Conservation (phyloP, 345 rosid species). For the Lagerstroemia speciosa region DNA sequence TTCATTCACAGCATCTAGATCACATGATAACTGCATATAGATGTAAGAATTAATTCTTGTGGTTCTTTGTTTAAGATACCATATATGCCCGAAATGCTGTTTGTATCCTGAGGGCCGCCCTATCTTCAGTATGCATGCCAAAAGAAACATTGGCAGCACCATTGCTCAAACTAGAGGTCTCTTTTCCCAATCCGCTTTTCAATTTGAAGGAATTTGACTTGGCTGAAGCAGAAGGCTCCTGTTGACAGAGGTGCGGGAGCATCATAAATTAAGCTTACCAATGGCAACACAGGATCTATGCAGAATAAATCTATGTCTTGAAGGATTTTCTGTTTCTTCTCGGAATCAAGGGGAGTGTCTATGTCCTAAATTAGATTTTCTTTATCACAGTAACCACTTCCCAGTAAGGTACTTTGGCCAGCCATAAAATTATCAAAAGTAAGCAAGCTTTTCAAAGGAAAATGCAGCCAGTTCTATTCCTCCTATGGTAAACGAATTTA, state of each 20-base stretch:
- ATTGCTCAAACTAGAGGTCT: conserved; percentile 12
- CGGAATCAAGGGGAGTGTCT: background rate
- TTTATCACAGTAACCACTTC: background rate
- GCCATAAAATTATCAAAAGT: background rate
- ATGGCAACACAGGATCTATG: background rate
- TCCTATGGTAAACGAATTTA: background rate
- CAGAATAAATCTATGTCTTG: background rate
- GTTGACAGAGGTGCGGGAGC: conserved; percentile 9
- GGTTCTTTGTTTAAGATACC: conserved; percentile 34
- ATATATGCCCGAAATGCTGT: conserved; percentile 66
- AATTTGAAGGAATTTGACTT: conserved; percentile 58
- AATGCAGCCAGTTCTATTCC: background rate
- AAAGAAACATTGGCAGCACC: conserved; percentile 17
- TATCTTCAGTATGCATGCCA: conserved; percentile 36
- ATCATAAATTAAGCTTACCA: background rate
- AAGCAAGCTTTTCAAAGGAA: background rate
- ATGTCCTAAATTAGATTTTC: background rate
- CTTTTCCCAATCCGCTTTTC: conserved; percentile 32
- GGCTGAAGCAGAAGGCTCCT: conserved; percentile 43
- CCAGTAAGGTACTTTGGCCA: background rate
- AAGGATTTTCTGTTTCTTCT: background rate
- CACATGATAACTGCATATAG: background rate
- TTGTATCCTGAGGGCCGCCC: conserved; percentile 65
- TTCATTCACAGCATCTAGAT: background rate
- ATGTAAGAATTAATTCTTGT: too few relatives aligned